Evolutionary conservation across 2,329 filamentous ascomycete species (phyloP), one percentile per base, ranked within the genome.

Genomic region (Simplicillium sp.): DNA sequence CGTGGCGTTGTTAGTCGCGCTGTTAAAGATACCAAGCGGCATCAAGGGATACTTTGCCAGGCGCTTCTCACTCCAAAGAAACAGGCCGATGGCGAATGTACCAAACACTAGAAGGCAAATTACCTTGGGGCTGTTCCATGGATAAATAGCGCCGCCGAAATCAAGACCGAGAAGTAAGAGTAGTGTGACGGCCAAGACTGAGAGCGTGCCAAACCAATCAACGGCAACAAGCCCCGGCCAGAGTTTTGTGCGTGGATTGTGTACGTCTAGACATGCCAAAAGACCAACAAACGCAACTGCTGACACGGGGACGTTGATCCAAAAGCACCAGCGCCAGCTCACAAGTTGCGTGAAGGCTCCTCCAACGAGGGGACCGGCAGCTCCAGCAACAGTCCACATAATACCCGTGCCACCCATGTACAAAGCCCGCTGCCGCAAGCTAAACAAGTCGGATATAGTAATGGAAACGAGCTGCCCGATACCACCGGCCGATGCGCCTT

Each of bases 151-250:
- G 14, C 82, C 83, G 11, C 83, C 84, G 39, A 82, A 79, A 48
- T 85, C 76, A 16, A 88, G 68, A 3, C 80, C 82, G 12, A 86
- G 68, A 2, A 87, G 68, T 14, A 87, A 60, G 78, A 87, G 84
- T 36, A 86, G 58, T 0, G 77, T 79, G 4, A 73, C 77, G 20
- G 75, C 76, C 6, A 85, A 67, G 45, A 87, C 72, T 2, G 73
- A 64, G 11, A 82, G 41, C 2, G 73, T 77, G 1, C 84, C 84
- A 7, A 65, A 45, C 73, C 74, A 78, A 51, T 78, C 74, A 17
- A 78, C 66, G 0, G 76, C 76, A 45, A 74, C 75, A 7, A 86
- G 60, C 0, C 82, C 82, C 32, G 75, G 64, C 44, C 65, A 59
- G 3, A 85, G 57, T 0, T 79, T 73, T 1, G 82, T 85, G 29